Evolutionary conservation across 139 green algal species (phyloP).

Genomic region (Dunaliella primolecta): DNA sequence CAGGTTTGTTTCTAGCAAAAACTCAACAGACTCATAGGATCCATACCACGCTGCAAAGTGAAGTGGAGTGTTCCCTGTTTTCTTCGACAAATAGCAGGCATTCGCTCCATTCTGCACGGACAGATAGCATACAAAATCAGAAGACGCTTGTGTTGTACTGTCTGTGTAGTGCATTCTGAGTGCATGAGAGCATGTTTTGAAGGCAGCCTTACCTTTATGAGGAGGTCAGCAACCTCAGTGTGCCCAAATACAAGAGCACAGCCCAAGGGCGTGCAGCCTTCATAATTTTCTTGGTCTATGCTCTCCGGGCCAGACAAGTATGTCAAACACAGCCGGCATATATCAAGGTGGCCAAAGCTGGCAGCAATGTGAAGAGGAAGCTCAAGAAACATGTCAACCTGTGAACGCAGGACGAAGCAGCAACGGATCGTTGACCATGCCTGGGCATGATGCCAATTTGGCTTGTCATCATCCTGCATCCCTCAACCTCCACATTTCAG

Average conservation of each 20-base stretch:
- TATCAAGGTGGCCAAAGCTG: constrained; percentile 20
- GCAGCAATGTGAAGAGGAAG: constrained; percentile 30
- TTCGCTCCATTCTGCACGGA: too few relatives aligned
- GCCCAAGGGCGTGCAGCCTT: constrained; percentile 35
- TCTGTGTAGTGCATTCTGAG: too few relatives aligned
- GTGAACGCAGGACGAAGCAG: too few relatives aligned
- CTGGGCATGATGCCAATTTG: too few relatives aligned
- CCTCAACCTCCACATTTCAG: too few relatives aligned
- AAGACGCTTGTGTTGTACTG: too few relatives aligned
- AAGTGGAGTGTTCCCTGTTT: too few relatives aligned
- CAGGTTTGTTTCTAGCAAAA: background rate
- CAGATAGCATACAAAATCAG: too few relatives aligned
- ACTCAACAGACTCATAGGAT: background rate
- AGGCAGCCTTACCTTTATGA: constrained; percentile 24
- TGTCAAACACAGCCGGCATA: constrained; percentile 12
- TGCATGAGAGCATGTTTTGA: too few relatives aligned
- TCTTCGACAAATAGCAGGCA: too few relatives aligned
- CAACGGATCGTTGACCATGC: too few relatives aligned
- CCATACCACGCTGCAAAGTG: constrained; percentile 17
- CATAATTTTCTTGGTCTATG: constrained; percentile 26
- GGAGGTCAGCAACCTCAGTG: constrained; percentile 23
- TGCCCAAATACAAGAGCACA: constrained; percentile 22
- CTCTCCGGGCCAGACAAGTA: background rate
- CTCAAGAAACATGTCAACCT: constrained; percentile 19
- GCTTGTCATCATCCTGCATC: too few relatives aligned